Base-by-base conservation (phyloP, 2,329 filamentous ascomycete genomes). In the Hymenoscyphus repandus region DNA sequence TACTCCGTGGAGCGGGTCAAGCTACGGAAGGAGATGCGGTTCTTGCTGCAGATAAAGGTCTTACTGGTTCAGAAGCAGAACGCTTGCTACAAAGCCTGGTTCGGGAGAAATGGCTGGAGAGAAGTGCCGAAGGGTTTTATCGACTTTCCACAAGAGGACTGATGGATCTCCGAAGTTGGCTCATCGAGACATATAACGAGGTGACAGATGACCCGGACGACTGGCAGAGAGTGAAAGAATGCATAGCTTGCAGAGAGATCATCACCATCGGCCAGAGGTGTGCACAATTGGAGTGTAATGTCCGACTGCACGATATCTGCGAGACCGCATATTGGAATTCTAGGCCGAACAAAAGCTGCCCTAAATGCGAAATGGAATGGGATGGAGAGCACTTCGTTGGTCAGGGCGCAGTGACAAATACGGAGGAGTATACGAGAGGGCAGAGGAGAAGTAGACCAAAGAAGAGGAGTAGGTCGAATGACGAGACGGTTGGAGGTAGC, bases 121-220 rank as follows among this genome's bases (percentile, higher is more conserved):
- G 82, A 65, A 93, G 86, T 53, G 64, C 67, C 13, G 76, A 77
- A 10, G 83, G 83, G 0, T 95, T 85, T 69, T 96, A 90, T 68
- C 82, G 78, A 15, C 74, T 96, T 15, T 85, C 83, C 46, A 80
- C 90, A 2, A 79, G 92, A 7, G 86, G 83, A 1, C 72, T 99
- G 58, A 82, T 97, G 75, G 93, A 99, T 73, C 72, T 99, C 51
- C 78, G 86, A 51, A 76, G 79, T 1, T 97, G 91, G 84, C 76
- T 99, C 44, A 72, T 89, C n/a, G 87, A 88, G 47, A 89, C 86
- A 27, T 99, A 96, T 69, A 97, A 99, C 64, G 88, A 95, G 49
- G 78, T 81, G 9, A 74, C 75, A 1, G 81, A 80, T 9, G 70
- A 73, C 1, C 69, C 72, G 0, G 71, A 74, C n/a, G 81, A 81